Base-by-base conservation (phyloP, 2,329 filamentous ascomycete genomes). In the Pseudocercospora eumusae region DNA sequence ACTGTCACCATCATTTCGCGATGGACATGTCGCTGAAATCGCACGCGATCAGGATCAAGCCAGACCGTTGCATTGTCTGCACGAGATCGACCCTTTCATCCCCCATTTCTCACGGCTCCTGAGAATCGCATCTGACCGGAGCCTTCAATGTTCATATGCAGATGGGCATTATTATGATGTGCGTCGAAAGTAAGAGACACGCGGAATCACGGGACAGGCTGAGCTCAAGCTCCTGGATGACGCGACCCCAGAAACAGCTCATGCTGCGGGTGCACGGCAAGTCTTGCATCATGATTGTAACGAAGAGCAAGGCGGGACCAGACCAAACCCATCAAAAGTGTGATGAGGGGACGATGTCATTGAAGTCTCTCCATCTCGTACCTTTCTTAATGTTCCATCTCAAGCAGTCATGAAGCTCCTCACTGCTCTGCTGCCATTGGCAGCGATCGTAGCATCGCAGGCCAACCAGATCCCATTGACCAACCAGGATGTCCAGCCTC, bases 401-500 rank as follows among this genome's bases (percentile, higher is more conserved):
- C n/a, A 56, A 18, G 11, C 21, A 25, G 56, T 2, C 8, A 70
- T 70, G 68, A 66, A 66, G 28, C 45, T 53, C 6, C 40, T 58
- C 23, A 47, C 28, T 28, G 40, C 56, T 2, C 18, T 72, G 23
- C 58, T 72, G 57, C 63, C 69, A 62, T 63, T 72, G 56, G 66
- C 68, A 56, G 69, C 64, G n/a, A 28, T 66, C 8, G 65, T 64
- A 6, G 21, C 61, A 33, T 62, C 67, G 15, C 63, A 66, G 33
- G 50, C 55, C 44, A 47, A 59, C 9, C 71, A 74, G 67, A 63
- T 68, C 5, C 71, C 72, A 20, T 56, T 74, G n/a, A 65, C 61
- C 13, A 44, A 52, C 23, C 54, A 60, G 56, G 42, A 62, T 20
- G 15, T 42, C n/a, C 54, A 59, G 47, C 66, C 70, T n/a, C 64